Evolutionary conservation across 257 asterid genomes (phyloP).

Genomic region (Ehretia macrophylla): DNA sequence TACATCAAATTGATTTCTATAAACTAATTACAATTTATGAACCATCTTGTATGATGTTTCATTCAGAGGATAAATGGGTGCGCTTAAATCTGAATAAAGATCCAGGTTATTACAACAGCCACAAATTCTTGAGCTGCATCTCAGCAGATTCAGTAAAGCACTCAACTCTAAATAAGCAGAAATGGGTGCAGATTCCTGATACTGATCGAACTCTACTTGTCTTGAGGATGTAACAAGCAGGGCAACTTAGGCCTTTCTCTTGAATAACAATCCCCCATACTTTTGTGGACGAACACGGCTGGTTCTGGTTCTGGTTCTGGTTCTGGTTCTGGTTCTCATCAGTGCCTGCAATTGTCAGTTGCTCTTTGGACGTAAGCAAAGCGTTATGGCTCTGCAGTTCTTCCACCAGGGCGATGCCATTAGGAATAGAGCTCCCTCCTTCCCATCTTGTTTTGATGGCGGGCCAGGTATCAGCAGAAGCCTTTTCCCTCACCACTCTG

Average conservation of each 20-base stretch:
- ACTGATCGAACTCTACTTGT: conserved; percentile 23
- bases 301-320: no score
- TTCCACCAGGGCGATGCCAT: conserved; percentile 29
- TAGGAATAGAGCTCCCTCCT: conserved; percentile 10
- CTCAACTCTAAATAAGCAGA: conserved; percentile 23
- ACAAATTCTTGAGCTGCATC: conserved; percentile 18
- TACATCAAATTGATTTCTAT: background rate
- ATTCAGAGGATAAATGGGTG: background rate
- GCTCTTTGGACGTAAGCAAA: conserved; percentile 1
- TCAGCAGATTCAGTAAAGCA: conserved; percentile 24
- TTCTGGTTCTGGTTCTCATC: background rate
- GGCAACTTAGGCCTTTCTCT: conserved; percentile 27
- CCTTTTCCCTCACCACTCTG: conserved; percentile 26
- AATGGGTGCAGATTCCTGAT: conserved; percentile 34
- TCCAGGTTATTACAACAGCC: conserved; percentile 19
- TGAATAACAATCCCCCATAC: conserved; percentile 34
- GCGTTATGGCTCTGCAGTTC: conserved; percentile 15
- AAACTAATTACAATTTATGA: background rate
- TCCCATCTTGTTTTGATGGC: conserved; percentile 23
- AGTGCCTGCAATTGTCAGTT: background rate
- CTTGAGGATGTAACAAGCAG: conserved; percentile 32
- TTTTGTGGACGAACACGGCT: conserved; percentile 7
- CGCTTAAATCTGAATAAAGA: background rate
- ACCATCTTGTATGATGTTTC: background rate
- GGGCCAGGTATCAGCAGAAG: conserved; percentile 21